These are phyloP conservation scores for Penicillium sp. DNA, from an alignment of 2,329 filamentous ascomycete species.

Conservation along the genomic window DNA sequence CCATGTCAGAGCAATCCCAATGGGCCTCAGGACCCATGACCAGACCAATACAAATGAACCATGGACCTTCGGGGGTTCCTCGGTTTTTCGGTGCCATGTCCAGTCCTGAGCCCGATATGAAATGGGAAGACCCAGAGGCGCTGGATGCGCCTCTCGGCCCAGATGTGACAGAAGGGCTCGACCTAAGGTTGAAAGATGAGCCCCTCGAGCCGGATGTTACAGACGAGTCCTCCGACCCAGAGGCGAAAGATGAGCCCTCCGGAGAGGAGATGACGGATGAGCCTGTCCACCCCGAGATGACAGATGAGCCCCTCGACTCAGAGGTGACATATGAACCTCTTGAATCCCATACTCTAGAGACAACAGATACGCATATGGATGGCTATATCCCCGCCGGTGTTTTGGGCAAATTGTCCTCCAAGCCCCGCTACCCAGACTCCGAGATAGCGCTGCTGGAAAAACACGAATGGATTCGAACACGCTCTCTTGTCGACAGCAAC, in stretches of 20 bases:
- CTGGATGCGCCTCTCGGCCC: background rate
- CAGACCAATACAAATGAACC: background rate
- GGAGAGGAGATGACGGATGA: background rate
- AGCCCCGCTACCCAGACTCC: slow-evolving; percentile 14
- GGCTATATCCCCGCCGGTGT: slow-evolving; percentile 32
- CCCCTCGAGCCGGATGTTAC: too few relatives aligned
- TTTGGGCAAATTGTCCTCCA: slow-evolving; percentile 17
- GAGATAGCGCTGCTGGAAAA: slow-evolving; percentile 31
- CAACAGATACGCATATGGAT: background rate
- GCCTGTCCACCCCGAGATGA: background rate
- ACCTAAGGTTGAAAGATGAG: background rate
- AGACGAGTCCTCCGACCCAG: background rate
- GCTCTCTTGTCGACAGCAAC: slow-evolving; percentile 13
- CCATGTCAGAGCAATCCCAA: background rate
- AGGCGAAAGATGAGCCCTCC: background rate
- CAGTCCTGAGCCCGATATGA: background rate
- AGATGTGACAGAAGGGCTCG: background rate
- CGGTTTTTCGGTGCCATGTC: background rate
- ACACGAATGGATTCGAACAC: slow-evolving; percentile 39
- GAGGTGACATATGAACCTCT: background rate
- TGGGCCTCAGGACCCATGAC: background rate
- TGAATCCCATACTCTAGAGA: background rate
- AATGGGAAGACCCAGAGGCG: background rate
- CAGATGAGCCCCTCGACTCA: background rate
- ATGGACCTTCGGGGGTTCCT: background rate